Evolutionary conservation across 176 grass and related monocot genomes (phyloP).

Genomic region (Triticum urartu): DNA sequence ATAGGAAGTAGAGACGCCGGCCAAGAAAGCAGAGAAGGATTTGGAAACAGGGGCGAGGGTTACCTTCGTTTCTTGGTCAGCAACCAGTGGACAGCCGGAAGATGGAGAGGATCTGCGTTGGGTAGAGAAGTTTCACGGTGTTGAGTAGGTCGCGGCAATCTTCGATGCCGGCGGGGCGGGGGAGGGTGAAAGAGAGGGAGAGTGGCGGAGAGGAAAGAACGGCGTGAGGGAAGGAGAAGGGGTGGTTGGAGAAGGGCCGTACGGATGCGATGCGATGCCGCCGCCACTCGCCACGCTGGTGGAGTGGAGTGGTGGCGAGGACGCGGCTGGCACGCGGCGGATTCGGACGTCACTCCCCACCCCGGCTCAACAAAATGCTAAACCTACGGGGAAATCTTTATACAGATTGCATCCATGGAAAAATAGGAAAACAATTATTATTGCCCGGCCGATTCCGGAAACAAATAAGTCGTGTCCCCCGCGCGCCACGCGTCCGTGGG

Average conservation of each 20-base stretch:
- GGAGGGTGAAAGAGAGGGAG: not conserved
- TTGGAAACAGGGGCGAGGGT: not conserved
- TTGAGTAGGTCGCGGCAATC: not conserved
- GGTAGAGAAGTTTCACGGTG: not conserved
- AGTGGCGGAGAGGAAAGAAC: not conserved
- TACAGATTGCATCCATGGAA: no score
- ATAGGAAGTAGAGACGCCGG: not conserved
- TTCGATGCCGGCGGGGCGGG: not conserved
- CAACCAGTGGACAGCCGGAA: not conserved
- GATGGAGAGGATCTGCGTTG: not conserved
- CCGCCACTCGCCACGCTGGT: not conserved
- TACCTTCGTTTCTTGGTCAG: slow-evolving; percentile 6
- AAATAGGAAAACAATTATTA: no score
- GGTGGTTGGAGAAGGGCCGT: not conserved
- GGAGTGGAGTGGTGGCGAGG: not conserved
- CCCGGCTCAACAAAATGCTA: not conserved
- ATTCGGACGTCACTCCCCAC: slow-evolving; percentile 38
- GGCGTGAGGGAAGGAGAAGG: not conserved
- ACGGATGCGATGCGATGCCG: slow-evolving; percentile 9
- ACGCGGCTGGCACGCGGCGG: slow-evolving; percentile 15
- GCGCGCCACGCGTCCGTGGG: no score
- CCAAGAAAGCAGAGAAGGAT: not conserved
- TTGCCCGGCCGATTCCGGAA: no score
- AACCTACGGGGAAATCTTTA: no score
- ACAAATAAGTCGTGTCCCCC: no score